Evolutionary conservation across 2,329 filamentous ascomycete species (phyloP), one percentile per base, ranked within the genome.

Genomic region (Lasiodiplodia theobromae): DNA sequence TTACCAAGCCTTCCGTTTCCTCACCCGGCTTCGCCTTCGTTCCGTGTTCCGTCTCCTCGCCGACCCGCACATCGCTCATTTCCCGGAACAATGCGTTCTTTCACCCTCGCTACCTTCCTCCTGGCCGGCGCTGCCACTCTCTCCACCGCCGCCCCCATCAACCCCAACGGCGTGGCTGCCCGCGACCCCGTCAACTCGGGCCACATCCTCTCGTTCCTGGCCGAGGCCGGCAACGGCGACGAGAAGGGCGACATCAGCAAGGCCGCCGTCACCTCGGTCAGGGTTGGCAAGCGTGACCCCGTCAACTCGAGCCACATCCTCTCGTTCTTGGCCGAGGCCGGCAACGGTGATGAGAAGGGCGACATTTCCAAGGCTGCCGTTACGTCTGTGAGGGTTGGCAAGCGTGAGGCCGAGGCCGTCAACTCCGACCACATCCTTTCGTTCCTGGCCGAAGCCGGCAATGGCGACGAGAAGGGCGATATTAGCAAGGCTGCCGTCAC

Each of bases 11-110:
- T 64, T 52, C 37, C 16, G 3, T 5, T 56, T 44, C 44, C 25
- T 37, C 16, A 5, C 44, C n/a, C n/a, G 37, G n/a, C 40, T 37
- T 23, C 60, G 57, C 51, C 58, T 31, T 63, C 44, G 60, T 64
- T 31, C 16, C 25, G 37, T 40, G 47, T 47, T 49, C 40, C 40
- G 25, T 34, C 14, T 37, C 6, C n/a, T 28, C 31, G 21, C 57
- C 57, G 56, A 64, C 60, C 58, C 44, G 51, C 47, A 25, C 38
- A 37, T 64, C 44, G 28, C 58, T 63, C 58, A 12, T 63, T 63
- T 63, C 5, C 14, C 28, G 28, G n/a, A 49, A 64, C 18, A 18
- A 64, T 64, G 60, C 60, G 44, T 52, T 64, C 12, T 10, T 49
- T 18, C 53, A 31, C 58, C 44, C n/a, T 64, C 60, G 40, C 60